phyloP scores from a whole-genome alignment of 164 flowering plant species.

The Taxillus chinensis region DNA sequence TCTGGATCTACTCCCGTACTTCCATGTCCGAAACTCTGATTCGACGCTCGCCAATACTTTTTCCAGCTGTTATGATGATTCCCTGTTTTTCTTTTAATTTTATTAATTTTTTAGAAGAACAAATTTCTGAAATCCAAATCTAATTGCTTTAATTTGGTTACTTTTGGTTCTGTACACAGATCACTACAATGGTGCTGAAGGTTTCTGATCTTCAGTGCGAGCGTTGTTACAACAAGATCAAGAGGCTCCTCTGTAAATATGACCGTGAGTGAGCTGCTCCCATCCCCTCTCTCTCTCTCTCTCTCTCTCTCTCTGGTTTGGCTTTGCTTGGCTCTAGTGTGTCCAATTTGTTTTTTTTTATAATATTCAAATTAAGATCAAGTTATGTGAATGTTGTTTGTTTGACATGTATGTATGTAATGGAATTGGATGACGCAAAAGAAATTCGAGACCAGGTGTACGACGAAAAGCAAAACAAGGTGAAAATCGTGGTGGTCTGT shows the following conservation, averaged over 20 bases:
- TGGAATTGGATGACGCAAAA: slow-evolving; percentile 13
- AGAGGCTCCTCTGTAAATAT: slow-evolving; percentile 36
- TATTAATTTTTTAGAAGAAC: too few relatives aligned
- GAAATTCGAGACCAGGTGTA: slow-evolving; percentile 53
- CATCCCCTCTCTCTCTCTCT: neutral
- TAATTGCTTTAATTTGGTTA: too few relatives aligned
- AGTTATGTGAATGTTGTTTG: too few relatives aligned
- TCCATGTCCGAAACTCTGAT: too few relatives aligned
- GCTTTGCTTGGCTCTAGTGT: neutral
- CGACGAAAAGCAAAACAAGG: slow-evolving; percentile 42
- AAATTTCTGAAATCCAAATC: too few relatives aligned
- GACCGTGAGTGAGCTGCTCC: slow-evolving; percentile 27
- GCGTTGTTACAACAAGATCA: slow-evolving; percentile 39
- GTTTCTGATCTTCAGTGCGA: slow-evolving; percentile 39
- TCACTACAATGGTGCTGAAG: slow-evolving; percentile 25
- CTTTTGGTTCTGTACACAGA: slow-evolving; percentile 4
- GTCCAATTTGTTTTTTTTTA: neutral
- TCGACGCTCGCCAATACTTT: too few relatives aligned
- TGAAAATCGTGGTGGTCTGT: slow-evolving; percentile 42
- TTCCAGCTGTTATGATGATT: too few relatives aligned
- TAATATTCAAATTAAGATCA: too few relatives aligned
- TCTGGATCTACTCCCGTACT: too few relatives aligned
- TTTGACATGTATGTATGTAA: too few relatives aligned
- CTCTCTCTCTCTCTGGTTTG: neutral
- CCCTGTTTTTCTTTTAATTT: too few relatives aligned